Percentiles rank a stretch among this genome's conserved stretches.
These are phyloP conservation scores for Hypoxylon sp. DNA, from an alignment of 2,329 filamentous ascomycete species.

Conservation along the genomic window DNA sequence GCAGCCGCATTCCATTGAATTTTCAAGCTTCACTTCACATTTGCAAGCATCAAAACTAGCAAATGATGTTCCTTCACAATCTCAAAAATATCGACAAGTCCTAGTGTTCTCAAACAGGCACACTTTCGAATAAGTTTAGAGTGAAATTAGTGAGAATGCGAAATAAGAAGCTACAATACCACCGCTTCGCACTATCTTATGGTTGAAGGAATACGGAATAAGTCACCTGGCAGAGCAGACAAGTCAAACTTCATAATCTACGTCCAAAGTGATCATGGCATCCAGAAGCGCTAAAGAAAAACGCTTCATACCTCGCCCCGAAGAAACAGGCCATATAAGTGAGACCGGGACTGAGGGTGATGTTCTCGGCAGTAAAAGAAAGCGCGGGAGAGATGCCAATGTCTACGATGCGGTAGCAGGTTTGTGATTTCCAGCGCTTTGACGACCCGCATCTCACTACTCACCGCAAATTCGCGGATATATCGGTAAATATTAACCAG, in stretches of 20 bases:
- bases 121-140: not conserved
- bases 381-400: conserved; percentile 59
- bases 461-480: not conserved
- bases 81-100: too few species aligned
- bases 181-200: conserved; percentile 1
- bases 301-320: conserved; percentile 38
- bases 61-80: too few species aligned
- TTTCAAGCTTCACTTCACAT: conserved; percentile 8
- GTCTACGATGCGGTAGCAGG: conserved; percentile 82
- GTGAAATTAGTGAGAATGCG: conserved; percentile 20
- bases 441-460: not conserved
- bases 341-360: conserved; percentile 39
- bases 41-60: not conserved
- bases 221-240: not conserved
- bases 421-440: conserved; percentile 51
- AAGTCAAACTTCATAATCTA: conserved; percentile 34
- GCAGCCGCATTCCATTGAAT: not conserved
- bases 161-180: conserved; percentile 1
- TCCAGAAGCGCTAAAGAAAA: conserved; percentile 42
- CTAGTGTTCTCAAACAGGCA: too few species aligned
- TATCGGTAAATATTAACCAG: conserved; percentile 30
- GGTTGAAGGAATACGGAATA: conserved; percentile 1
- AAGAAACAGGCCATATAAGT: conserved; percentile 40
- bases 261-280: conserved; percentile 39
- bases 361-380: conserved; percentile 37